Percentiles rank a stretch among this genome's conserved stretches.
These are phyloP conservation scores for Ceratopteris richardii DNA, from an alignment of 75 land plant genomes.

Conservation along the genomic window DNA sequence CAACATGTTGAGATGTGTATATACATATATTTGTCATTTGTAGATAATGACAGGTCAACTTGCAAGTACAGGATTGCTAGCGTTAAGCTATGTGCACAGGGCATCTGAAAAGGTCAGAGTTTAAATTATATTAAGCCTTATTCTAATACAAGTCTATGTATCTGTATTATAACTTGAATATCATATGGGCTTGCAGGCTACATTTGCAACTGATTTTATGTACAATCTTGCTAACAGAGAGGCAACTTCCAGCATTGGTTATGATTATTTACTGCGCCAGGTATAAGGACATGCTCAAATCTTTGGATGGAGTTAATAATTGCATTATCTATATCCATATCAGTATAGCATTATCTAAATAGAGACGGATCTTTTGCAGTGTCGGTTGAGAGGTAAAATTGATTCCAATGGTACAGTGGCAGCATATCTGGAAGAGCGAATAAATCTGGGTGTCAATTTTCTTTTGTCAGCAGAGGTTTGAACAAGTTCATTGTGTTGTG, in stretches of 20 bases:
- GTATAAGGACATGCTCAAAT: too few species aligned
- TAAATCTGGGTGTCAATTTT: conserved; percentile 87
- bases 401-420: conserved; percentile 78
- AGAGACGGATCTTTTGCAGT: conserved; percentile 46
- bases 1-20: too few species aligned
- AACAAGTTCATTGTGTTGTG: background rate
- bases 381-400: conserved; percentile 82
- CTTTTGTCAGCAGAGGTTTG: conserved; percentile 91
- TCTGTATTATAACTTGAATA: background rate
- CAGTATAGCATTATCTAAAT: too few species aligned
- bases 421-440: conserved; percentile 76
- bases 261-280: conserved; percentile 96
- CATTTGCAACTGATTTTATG: conserved; percentile 89
- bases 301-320: too few species aligned
- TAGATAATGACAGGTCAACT: conserved; percentile 96
- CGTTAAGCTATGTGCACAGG: conserved; percentile 93
- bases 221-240: conserved; percentile 83
- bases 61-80: conserved; percentile 92
- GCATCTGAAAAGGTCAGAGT: conserved; percentile 86
- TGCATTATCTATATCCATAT: too few species aligned
- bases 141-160: background rate
- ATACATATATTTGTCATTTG: too few species aligned
- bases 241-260: conserved; percentile 81
- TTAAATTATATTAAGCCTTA: too few species aligned
- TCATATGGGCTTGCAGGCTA: conserved; percentile 76